Base-by-base conservation (phyloP, 805 yeast species). In the Kodamaea kaohsiungensis region DNA sequence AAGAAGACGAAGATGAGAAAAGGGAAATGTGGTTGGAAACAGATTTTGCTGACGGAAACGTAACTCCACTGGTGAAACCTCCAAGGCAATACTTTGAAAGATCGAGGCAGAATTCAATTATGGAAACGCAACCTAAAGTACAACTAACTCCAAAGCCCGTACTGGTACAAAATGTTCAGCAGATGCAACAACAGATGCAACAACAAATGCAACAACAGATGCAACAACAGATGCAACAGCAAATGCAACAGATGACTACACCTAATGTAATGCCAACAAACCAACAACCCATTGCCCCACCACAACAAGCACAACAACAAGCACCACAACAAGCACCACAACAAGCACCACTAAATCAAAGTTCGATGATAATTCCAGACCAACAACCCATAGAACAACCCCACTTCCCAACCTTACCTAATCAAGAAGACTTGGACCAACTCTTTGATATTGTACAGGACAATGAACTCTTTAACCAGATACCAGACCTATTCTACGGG, bases 11-110 rank as follows among this genome's bases (percentile, higher is more conserved):
- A 30, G 19, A 46, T 7, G 53, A 55, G 7, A 19, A 13, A 10
- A 48, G 48, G 40, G 57, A 48, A 42, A 49, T 33, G 56, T 58
- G 48, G 45, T 40, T 40, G 45, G 45, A 40, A 15, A 4, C 45
- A 6, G 45, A 40, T 7, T 15, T 2, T 12, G 22, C 16, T 40
- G 45, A 40, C 19, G 45, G 45, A 4, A 40, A 15, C 12, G 45
- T 16, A 2, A 27, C 47, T 2, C 37, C 25, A 4, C 38, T 25
- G 48, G 38, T 30, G 39, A 30, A 46, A 17, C 48, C 48, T 8
- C 48, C 48, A 2, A 30, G 25, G 7, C 22, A 27, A 39, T 33
- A 46, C 33, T 30, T 30, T 27, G 39, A 17, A 16, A 40, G 45
- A 17, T 40, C 45, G 10, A 40, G 45, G 13, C 45, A 40, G 25